Evolutionary conservation across 164 flowering plant genomes (phyloP), one percentile per base, ranked within the genome.

Genomic region (Brasenia schreberi): DNA sequence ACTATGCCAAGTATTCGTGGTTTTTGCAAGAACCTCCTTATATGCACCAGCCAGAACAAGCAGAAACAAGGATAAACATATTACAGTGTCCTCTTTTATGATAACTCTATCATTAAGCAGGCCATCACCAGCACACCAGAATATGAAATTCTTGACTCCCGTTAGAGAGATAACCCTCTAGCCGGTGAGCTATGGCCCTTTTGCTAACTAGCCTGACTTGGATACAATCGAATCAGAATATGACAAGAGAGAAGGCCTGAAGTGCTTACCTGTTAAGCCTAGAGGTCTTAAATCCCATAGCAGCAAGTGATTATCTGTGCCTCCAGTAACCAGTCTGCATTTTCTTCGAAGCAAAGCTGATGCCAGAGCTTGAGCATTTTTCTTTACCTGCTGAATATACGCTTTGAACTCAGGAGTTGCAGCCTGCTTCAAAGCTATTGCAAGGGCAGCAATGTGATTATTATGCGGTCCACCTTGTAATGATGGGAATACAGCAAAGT

Each of bases 381-480:
- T 88, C 84, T 83, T 88, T 69, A 90, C 97, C 75, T 93, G 98
- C 45, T 85, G 84, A 76, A 88, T 88, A 58, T 90, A 88, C 12
- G 81, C 84, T 72, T 83, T 86, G 79, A 85, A 93, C 65, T 87
- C 92, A 12, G 87, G 90, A 18, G 90, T 78, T 64, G 92, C 92
- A 42, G 86, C 90, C 76, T 93, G 96, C 66, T 88, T 93, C 64
- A 93, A 81, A 56, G 97, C 96, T 71, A 93, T 79, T 62, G 97
- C 97, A 53, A 93, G 90, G n/a, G 97, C 98, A 69, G 96, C 97
- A 70, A 90, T 88, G 73, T 87, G 97, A 69, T 93, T 88, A 69
- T 90, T 93, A 76, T 93, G 97, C 9, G 98, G 98, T 6, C 98
- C 98, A 65, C 98, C 98, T 81, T 93, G 98, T 70, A 87, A 58